A percentile compares a stretch with the other conserved stretches of the same genome.
These are phyloP conservation scores for Tolypocladium tropicale DNA, from an alignment of 2,329 filamentous ascomycete species.

Conservation along the genomic window DNA sequence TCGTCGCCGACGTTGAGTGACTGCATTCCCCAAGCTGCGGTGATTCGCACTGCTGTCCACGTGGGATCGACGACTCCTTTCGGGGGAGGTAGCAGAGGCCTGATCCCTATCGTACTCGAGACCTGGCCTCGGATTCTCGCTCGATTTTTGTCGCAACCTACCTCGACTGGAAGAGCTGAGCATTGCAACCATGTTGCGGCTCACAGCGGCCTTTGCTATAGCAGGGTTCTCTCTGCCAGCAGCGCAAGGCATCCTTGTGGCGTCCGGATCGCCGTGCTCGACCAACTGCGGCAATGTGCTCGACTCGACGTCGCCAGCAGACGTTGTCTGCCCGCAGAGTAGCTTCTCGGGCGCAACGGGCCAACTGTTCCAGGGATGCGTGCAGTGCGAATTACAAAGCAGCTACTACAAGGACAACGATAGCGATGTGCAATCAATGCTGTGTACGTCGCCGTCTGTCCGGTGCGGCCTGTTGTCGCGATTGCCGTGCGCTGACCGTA, in stretches of 20 bases:
- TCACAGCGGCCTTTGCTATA: background rate
- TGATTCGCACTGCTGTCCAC: no score
- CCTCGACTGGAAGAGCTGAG: background rate
- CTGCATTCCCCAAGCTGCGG: no score
- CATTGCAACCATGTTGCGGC: background rate
- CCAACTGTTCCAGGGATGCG: slow-evolving; percentile 39
- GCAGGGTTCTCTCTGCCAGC: slow-evolving; percentile 6
- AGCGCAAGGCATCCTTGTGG: slow-evolving; percentile 28
- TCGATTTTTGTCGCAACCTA: background rate
- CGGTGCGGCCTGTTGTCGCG: background rate
- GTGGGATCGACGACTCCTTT: no score
- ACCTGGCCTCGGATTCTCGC: no score
- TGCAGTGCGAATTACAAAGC: slow-evolving; percentile 42
- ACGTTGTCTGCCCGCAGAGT: slow-evolving; percentile 37
- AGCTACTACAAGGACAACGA: slow-evolving; percentile 30
- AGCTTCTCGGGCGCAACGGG: slow-evolving; percentile 30
- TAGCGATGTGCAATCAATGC: slow-evolving; percentile 41
- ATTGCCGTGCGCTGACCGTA: slow-evolving; percentile 6
- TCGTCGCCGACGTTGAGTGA: no score
- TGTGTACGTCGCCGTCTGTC: slow-evolving; percentile 36
- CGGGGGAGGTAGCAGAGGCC: no score
- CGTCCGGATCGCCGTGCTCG: slow-evolving; percentile 37
- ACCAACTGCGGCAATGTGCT: slow-evolving; percentile 44
- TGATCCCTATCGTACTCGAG: no score
- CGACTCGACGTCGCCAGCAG: slow-evolving; percentile 29